Percentiles rank a stretch among this genome's conserved stretches.
phyloP scores from a whole-genome alignment of 305 asterid genomes.

The Fraxinus paxiana region DNA sequence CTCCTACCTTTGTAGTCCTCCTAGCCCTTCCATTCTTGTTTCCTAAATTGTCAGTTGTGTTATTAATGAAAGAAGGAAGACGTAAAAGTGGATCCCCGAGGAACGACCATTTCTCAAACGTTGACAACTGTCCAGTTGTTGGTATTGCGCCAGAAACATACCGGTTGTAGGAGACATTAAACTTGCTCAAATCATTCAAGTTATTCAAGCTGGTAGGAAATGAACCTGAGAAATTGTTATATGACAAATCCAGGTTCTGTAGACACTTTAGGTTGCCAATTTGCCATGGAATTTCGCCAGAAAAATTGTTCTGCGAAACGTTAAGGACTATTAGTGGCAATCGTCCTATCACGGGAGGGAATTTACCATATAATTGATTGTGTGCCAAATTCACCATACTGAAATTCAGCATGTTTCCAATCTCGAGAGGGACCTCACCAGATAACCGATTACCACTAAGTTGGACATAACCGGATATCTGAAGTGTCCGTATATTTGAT shows the following conservation, averaged over 20 bases:
- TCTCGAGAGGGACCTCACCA: slow-evolving; percentile 61
- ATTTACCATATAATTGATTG: slow-evolving; percentile 52
- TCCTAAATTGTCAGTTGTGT: slow-evolving; percentile 24
- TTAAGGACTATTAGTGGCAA: slow-evolving; percentile 71
- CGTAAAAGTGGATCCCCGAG: slow-evolving; percentile 59
- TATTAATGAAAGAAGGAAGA: slow-evolving; percentile 63
- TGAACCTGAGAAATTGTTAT: slow-evolving; percentile 73
- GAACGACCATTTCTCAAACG: slow-evolving; percentile 76
- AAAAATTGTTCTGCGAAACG: slow-evolving; percentile 47
- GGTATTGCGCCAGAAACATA: slow-evolving; percentile 61
- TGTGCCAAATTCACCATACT: slow-evolving; percentile 77
- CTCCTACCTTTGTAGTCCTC: slow-evolving; percentile 29
- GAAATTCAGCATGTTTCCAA: slow-evolving; percentile 69
- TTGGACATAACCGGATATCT: slow-evolving; percentile 74
- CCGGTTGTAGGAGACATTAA: slow-evolving; percentile 84
- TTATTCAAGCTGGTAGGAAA: slow-evolving; percentile 64
- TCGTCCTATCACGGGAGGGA: slow-evolving; percentile 49
- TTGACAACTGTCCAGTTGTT: slow-evolving; percentile 61
- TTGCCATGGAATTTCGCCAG: slow-evolving; percentile 67
- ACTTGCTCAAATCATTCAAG: slow-evolving; percentile 67
- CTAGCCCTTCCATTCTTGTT: neutral
- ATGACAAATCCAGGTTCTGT: slow-evolving; percentile 70
- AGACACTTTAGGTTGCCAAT: slow-evolving; percentile 72
- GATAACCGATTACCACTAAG: slow-evolving; percentile 58
- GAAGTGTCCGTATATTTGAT: slow-evolving; percentile 41